These are phyloP conservation scores for Cutaneotrichosporon sp. DNA, from an alignment of 1,284 basidiomycete species.

Conservation along the genomic window DNA sequence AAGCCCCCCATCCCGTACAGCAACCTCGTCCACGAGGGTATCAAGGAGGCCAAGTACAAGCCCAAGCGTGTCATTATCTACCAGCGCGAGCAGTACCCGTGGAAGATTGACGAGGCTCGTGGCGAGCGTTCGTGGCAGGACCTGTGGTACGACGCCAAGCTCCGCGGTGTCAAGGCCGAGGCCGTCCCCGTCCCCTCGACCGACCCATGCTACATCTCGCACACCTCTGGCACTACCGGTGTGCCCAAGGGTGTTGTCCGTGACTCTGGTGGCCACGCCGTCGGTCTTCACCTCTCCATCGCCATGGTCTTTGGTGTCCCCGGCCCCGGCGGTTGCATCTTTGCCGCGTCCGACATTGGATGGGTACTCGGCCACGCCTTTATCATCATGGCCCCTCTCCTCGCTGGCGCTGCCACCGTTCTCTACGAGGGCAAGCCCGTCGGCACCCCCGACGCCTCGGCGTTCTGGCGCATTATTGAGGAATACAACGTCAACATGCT, in stretches of 20 bases:
- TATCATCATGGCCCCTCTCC: constrained; percentile 87
- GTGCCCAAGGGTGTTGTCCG: constrained; percentile 96
- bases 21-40: constrained; percentile 9
- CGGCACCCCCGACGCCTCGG: constrained; percentile 77
- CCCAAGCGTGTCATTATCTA: constrained; percentile 79
- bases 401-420: constrained; percentile 72
- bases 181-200: constrained; percentile 15
- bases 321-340: constrained; percentile 25
- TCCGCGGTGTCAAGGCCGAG: constrained; percentile 8
- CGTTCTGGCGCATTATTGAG: constrained; percentile 90
- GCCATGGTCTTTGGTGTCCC: constrained; percentile 93
- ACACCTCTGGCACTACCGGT: constrained; percentile 89
- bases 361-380: constrained; percentile 98
- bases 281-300: constrained; percentile 76
- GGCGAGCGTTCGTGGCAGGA: constrained; percentile 16
- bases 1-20: constrained; percentile 18
- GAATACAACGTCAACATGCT: constrained; percentile 86
- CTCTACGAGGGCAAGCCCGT: constrained; percentile 93
- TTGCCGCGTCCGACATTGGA: constrained; percentile 81
- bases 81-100: constrained; percentile 52
- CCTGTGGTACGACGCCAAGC: constrained; percentile 10
- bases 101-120: constrained; percentile 6
- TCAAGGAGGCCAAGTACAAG: constrained; percentile 12
- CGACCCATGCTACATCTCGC: constrained; percentile 23
- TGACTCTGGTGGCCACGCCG: constrained; percentile 83